Base-by-base conservation (phyloP, 73 alveolate genomes). In the Loxodes magnus region DNA sequence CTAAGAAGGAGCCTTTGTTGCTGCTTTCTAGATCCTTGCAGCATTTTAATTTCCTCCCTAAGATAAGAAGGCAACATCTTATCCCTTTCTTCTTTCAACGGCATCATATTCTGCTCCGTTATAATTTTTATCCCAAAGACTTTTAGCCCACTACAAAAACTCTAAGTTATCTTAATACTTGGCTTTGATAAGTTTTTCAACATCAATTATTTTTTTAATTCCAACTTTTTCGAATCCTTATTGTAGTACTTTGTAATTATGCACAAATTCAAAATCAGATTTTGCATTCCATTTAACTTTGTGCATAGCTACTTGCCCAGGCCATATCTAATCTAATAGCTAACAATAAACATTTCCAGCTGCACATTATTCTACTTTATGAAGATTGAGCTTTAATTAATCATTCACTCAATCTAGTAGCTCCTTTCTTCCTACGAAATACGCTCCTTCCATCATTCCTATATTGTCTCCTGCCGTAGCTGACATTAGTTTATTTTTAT, bases 381-480 rank as follows among this genome's bases (percentile, higher is more conserved):
- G 67, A 14, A 87, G 51, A 48, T 77, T 73, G 33, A 87, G 39
- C 43, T 64, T 69, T 38, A 87, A 59, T 31, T 74, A 57, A 0
- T 53, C 83, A 22, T 68, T 82, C 7, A 81, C 76, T 94, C 95
- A 87, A 10, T 64, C 20, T 17, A 87, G 62, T 30, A 82, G 71
- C 64, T 83, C 97, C 5, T 85, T 67, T 54, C 81, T 72, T 21
- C 85, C 59, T 3, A 82, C 93, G 52, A 87, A 87, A 83, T 73
- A 87, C 1, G 97, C 97, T 28, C 90, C 90, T 28, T 87, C 97
- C 85, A 79, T 79, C 89, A 79, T 79, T 1, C 93, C 93, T 34
- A 79, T 58, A 5, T 49, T 53, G 14, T 75, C 93, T 4, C 65
- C 75, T 20, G 56, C 59, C 48, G 19, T 61, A n/a, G n/a, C n/a